Conservation (phyloP, 805 yeast species). For the Metschnikowia dekortorum region DNA sequence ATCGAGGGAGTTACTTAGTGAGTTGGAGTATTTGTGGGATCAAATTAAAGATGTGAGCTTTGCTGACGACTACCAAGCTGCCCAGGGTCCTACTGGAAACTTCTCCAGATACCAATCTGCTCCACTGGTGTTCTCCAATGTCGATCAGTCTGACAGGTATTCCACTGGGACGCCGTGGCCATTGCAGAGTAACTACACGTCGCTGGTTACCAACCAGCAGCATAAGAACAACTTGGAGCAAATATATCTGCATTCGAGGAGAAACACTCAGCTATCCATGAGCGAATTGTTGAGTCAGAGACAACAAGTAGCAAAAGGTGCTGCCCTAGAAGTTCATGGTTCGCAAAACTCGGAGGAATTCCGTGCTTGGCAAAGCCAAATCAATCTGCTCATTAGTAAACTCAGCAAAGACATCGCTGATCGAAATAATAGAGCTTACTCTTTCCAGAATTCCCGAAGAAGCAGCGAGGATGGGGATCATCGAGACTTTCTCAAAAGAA, state of each 20-base stretch:
- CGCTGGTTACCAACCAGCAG: slow-evolving; percentile 24
- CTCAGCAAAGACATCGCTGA: slow-evolving; percentile 35
- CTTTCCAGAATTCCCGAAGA: slow-evolving; percentile 8
- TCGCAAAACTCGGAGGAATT: slow-evolving; percentile 34
- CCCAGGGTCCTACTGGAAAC: not conserved
- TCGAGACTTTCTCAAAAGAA: slow-evolving; percentile 17
- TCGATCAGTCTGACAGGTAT: slow-evolving; percentile 31
- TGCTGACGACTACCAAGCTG: slow-evolving; percentile 21
- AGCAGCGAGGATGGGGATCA: slow-evolving; percentile 8
- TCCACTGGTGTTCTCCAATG: slow-evolving; percentile 13
- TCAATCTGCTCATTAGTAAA: slow-evolving; percentile 43
- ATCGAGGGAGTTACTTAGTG: slow-evolving; percentile 59
- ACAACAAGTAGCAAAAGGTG: slow-evolving; percentile 16
- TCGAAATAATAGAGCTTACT: not conserved
- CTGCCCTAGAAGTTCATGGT: slow-evolving; percentile 3
- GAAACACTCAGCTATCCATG: slow-evolving; percentile 31
- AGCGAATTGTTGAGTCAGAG: slow-evolving; percentile 32
- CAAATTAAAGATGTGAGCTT: slow-evolving; percentile 52
- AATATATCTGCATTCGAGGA: slow-evolving; percentile 41
- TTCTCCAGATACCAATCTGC: slow-evolving; percentile 8
- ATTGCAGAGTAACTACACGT: slow-evolving; percentile 25
- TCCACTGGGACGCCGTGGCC: slow-evolving; percentile 37
- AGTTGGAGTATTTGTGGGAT: slow-evolving; percentile 71
- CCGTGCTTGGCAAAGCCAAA: slow-evolving; percentile 51
- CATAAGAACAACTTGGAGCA: slow-evolving; percentile 35